Evolutionary conservation across 2,329 filamentous ascomycete species (phyloP).

Genomic region (Exophiala phaeomuriformis): DNA sequence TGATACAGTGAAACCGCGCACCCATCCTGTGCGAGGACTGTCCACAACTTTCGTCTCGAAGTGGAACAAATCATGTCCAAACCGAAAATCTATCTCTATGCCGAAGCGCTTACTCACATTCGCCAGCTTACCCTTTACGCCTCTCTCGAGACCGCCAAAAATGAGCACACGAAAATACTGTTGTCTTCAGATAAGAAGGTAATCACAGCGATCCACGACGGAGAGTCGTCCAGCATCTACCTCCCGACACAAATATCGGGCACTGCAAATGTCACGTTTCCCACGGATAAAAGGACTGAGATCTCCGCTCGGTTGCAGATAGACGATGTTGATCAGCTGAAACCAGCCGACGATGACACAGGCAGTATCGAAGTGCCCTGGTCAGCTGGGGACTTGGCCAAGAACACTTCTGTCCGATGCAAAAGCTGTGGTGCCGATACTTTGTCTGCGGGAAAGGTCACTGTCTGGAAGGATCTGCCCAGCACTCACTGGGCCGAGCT

Average conservation of each 20-base stretch:
- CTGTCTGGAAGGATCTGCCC: slow-evolving; percentile 81
- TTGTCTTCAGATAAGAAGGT: slow-evolving; percentile 40
- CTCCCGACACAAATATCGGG: slow-evolving; percentile 42
- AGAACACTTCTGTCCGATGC: slow-evolving; percentile 39
- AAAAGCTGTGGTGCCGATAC: slow-evolving; percentile 32
- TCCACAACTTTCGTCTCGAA: no score
- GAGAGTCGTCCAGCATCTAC: slow-evolving; percentile 38
- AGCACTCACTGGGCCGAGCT: slow-evolving; percentile 98
- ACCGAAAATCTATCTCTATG: slow-evolving; percentile 42
- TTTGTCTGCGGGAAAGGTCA: slow-evolving; percentile 33
- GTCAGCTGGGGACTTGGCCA: slow-evolving; percentile 32
- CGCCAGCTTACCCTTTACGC: slow-evolving; percentile 53
- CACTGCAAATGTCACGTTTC: slow-evolving; percentile 45
- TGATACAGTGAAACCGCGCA: no score
- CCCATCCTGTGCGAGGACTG: no score
- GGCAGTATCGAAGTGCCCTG: slow-evolving; percentile 24
- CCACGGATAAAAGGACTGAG: slow-evolving; percentile 38
- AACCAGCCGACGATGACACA: slow-evolving; percentile 10
- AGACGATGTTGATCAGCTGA: slow-evolving; percentile 32
- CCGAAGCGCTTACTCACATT: slow-evolving; percentile 55
- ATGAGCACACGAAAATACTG: slow-evolving; percentile 38
- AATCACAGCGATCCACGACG: slow-evolving; percentile 43
- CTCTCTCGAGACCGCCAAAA: slow-evolving; percentile 41
- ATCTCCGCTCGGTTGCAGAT: slow-evolving; percentile 50
- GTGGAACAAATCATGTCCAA: slow-evolving; percentile 8